Evolutionary conservation across 192 early-diverging fungal genomes (phyloP).

Genomic region (Phlyctochytrium arcticum): DNA sequence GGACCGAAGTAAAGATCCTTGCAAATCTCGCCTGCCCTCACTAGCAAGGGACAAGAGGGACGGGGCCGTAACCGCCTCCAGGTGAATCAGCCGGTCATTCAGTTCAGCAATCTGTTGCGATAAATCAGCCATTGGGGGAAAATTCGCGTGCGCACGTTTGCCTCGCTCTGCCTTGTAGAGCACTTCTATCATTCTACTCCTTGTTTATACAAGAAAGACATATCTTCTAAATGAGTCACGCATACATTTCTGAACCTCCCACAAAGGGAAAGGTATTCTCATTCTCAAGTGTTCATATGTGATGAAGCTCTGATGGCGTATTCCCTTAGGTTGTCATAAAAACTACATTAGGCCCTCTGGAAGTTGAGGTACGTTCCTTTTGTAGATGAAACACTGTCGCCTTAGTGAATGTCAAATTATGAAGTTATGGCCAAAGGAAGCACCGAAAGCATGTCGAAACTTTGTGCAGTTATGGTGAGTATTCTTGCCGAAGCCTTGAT

Average conservation of each 20-base stretch:
- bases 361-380: conserved; percentile 64
- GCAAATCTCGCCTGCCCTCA: background rate
- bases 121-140: too few species aligned
- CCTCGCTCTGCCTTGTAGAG: too few species aligned
- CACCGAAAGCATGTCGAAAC: conserved; percentile 88
- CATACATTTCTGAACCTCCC: conserved; percentile 44
- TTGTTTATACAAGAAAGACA: too few species aligned
- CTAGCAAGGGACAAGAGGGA: conserved; percentile 3
- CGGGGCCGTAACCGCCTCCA: conserved; percentile 26
- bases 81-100: conserved; percentile 20
- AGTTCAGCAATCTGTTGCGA: conserved; percentile 1
- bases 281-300: background rate
- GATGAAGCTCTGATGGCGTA: conserved; percentile 39
- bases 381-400: background rate
- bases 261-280: conserved; percentile 29
- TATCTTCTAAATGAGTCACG: conserved; percentile 25
- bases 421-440: conserved; percentile 82
- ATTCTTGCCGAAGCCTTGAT: background rate
- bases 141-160: too few species aligned
- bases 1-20: conserved; percentile 18
- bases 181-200: too few species aligned
- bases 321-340: conserved; percentile 63
- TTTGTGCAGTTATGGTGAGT: conserved; percentile 80
- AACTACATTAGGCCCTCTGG: conserved; percentile 80
- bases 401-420: background rate